Evolutionary conservation across 257 asterid species (phyloP), one percentile per base, ranked within the genome.

Genomic region (Solanum raphanifolium): DNA sequence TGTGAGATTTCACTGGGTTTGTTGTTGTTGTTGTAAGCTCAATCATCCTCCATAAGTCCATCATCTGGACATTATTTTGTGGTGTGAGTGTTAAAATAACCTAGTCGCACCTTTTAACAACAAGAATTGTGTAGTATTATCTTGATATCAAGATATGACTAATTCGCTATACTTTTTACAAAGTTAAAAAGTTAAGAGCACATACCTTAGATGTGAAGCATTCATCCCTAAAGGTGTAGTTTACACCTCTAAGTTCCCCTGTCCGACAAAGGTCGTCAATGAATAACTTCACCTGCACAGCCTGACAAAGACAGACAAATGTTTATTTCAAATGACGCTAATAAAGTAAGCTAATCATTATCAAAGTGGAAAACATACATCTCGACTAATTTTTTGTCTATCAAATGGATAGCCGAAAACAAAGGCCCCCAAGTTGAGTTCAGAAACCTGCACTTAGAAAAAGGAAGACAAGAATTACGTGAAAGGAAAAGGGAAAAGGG

Each of bases 141-240:
- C 74, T 13, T 35, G 18, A 27, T 23, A 35, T 16, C 8, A 81
- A 79, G 29, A 31, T 21, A 43, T 43, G 83, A 69, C 27, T 27
- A 72, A 46, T 31, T 34, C 32, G 31, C 11, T 1, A 48, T 48
- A 43, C 12, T 9, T 29, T 81, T 81, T 9, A 81, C 41, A 46
- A 46, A 46, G 29, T 48, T 31, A 18, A 48, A 82, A 23, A 79
- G 46, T 9, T 31, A 38, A 86, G 78, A 81, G 83, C 85, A 84
- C 89, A 83, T 87, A 94, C 98, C 99, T 94, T 95, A 36, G 98
- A 97, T 12, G 99, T 93, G 91, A 87, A 95, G 89, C 94, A 87
- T 90, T 97, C 99, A 23, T 95, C 93, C 98, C 98, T 95, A 87
- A 90, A 94, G 21, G 98, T 95, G 90, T 95, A 97, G 60, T 90